Evolutionary conservation across 306 rosid species (phyloP).

Genomic region (Argentina anserina): DNA sequence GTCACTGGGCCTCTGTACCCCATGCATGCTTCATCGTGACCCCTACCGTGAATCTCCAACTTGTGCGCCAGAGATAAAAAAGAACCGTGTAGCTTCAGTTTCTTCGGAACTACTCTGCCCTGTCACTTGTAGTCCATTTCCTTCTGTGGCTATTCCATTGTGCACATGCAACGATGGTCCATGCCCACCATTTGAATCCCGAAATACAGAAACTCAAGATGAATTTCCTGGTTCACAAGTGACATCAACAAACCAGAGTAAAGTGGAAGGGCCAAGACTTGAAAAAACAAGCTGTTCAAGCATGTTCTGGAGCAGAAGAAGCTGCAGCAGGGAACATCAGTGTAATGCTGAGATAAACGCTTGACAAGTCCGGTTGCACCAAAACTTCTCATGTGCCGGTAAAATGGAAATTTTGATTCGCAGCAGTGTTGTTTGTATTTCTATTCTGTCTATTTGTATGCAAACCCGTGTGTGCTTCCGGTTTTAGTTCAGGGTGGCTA

Average conservation of each 20-base stretch:
- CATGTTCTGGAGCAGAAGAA: conserved; percentile 96
- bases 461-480: conserved; percentile 30
- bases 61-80: conserved; percentile 57
- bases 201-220: conserved; percentile 51
- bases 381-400: conserved; percentile 8
- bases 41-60: conserved; percentile 47
- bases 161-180: conserved; percentile 88
- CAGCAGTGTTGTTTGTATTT: conserved; percentile 10
- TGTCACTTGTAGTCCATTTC: conserved; percentile 90
- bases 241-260: conserved; percentile 48
- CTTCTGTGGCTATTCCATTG: conserved; percentile 76
- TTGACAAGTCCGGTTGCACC: conserved; percentile 31
- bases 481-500: conserved; percentile 43
- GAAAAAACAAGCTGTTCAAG: conserved; percentile 75
- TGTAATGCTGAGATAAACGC: conserved; percentile 96
- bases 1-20: conserved; percentile 76
- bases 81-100: conserved; percentile 77
- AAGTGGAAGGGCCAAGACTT: conserved; percentile 67
- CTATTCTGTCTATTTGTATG: conserved; percentile 15
- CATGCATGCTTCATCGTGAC: conserved; percentile 81
- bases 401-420: conserved; percentile 24
- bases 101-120: conserved; percentile 88
- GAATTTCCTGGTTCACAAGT: conserved; percentile 50
- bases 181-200: conserved; percentile 71
- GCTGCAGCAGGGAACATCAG: conserved; percentile 94